phyloP scores from a whole-genome alignment of 345 rosid genomes.

The Camelina hispida region DNA sequence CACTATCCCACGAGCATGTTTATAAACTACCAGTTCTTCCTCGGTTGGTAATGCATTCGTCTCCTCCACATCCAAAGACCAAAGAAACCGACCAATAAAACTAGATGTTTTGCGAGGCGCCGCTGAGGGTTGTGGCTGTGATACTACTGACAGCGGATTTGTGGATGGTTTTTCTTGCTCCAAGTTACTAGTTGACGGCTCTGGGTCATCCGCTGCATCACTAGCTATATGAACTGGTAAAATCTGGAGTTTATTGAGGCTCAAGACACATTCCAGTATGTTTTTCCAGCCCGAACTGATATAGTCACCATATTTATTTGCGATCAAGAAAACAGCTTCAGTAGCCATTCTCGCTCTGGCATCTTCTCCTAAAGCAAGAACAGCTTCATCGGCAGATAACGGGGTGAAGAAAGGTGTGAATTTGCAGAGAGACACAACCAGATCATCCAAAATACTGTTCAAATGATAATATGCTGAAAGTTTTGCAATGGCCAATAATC shows the following conservation, averaged over 20 bases:
- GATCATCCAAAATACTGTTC: slow-evolving; percentile 64
- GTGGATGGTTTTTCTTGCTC: slow-evolving; percentile 49
- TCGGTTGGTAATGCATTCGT: slow-evolving; percentile 57
- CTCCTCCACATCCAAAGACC: slow-evolving; percentile 75
- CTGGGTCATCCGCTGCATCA: slow-evolving; percentile 65
- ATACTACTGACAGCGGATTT: slow-evolving; percentile 42
- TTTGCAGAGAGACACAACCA: slow-evolving; percentile 71
- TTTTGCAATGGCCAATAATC: slow-evolving; percentile 73
- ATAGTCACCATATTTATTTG: slow-evolving; percentile 69
- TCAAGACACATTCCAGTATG: slow-evolving; percentile 62
- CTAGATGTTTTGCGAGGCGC: slow-evolving; percentile 59
- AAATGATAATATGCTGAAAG: slow-evolving; percentile 62
- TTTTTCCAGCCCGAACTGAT: slow-evolving; percentile 68
- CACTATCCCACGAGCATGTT: slow-evolving; percentile 56
- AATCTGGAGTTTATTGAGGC: slow-evolving; percentile 70
- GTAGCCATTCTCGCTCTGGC: slow-evolving; percentile 65
- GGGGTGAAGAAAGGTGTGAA: slow-evolving; percentile 60
- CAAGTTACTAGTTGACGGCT: slow-evolving; percentile 50
- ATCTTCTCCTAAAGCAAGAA: slow-evolving; percentile 68
- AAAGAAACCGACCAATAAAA: slow-evolving; percentile 68
- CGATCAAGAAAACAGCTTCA: slow-evolving; percentile 66
- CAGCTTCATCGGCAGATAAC: slow-evolving; percentile 58
- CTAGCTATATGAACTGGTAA: slow-evolving; percentile 62
- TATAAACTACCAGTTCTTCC: slow-evolving; percentile 67
- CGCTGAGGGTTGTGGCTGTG: slow-evolving; percentile 40